phyloP scores from a whole-genome alignment of 192 early-diverging fungal genomes.

The Dissophora ornata region DNA sequence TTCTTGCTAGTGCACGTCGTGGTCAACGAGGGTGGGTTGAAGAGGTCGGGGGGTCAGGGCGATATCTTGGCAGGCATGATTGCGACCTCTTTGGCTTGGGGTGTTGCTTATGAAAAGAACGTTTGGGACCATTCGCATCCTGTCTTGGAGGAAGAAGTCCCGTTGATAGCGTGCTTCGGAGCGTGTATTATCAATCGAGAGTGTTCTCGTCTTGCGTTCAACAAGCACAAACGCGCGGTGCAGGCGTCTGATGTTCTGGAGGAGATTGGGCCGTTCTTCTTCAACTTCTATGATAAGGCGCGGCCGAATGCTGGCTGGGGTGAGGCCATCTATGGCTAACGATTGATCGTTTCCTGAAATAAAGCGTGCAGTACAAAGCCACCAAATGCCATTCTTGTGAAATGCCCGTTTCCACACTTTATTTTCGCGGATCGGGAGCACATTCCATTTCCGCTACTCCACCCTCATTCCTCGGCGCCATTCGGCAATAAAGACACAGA shows the following conservation, averaged over 20 bases:
- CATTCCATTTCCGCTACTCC: too few species aligned
- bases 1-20: slow-evolving; percentile 64
- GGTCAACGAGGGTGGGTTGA: slow-evolving; percentile 74
- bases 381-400: too few species aligned
- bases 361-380: too few species aligned
- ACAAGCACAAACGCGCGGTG: slow-evolving; percentile 68
- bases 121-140: slow-evolving; percentile 64
- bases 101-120: slow-evolving; percentile 66
- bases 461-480: background rate
- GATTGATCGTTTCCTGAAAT: too few species aligned
- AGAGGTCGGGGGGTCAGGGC: slow-evolving; percentile 96
- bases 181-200: slow-evolving; percentile 67
- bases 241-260: slow-evolving; percentile 72
- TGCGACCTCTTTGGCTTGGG: slow-evolving; percentile 92
- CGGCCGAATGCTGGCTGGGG: slow-evolving; percentile 20
- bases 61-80: slow-evolving; percentile 89
- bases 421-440: too few species aligned
- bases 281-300: slow-evolving; percentile 21
- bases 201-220: slow-evolving; percentile 67
- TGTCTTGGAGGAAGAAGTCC: slow-evolving; percentile 31
- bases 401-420: too few species aligned
- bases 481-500: background rate
- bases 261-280: slow-evolving; percentile 63
- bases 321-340: slow-evolving; percentile 22
- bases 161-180: slow-evolving; percentile 76